Evolutionary conservation across 2,329 filamentous ascomycete genomes (phyloP), one percentile per base, ranked within the genome.

Genomic region (Plenodomus tracheiphilus): DNA sequence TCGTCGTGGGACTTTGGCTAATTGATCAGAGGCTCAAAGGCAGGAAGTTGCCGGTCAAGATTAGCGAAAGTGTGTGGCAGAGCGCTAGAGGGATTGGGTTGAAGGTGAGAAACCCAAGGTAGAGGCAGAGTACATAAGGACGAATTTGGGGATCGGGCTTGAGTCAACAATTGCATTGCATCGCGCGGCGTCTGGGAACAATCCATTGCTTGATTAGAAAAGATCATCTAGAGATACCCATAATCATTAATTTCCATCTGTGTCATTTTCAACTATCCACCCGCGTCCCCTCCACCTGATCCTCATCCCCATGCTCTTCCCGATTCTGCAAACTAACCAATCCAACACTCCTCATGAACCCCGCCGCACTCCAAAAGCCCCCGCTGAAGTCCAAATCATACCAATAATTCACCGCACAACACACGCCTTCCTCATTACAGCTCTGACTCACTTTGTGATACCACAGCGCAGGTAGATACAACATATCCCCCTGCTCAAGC

Each of bases 351-450:
- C 71, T 55, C 2, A 67, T 77, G 64, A 88, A 88, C 7, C 76
- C 75, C 25, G 77, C 78, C 39, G 81, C 68, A 2, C 86, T 80
- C 73, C 86, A 91, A 30, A 91, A 81, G 0, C 82, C 80, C 0
- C 88, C 87, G 20, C 77, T 78, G 60, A 89, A 92, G 22, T 90
- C 86, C 81, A 92, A 87, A 66, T 93, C 88, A 58, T 91, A 91
- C 87, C 89, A 94, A 69, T 93, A 93, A 63, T 94, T 94, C 32
- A 91, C 85, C 1, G 89, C 88, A 46, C 88, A 84, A 36, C 88
- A 90, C 25, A 92, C 83, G 0, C 85, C 86, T 54, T 91, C 87
- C 0, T 82, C 75, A 0, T 79, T 79, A 56, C 83, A 85, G 2
- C 81, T 85, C 66, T 94, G 89, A 6, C 82, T 84, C 4, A 94